Base-by-base conservation (phyloP, 202 grass and related monocot species). In the Eragrostis tef region DNA sequence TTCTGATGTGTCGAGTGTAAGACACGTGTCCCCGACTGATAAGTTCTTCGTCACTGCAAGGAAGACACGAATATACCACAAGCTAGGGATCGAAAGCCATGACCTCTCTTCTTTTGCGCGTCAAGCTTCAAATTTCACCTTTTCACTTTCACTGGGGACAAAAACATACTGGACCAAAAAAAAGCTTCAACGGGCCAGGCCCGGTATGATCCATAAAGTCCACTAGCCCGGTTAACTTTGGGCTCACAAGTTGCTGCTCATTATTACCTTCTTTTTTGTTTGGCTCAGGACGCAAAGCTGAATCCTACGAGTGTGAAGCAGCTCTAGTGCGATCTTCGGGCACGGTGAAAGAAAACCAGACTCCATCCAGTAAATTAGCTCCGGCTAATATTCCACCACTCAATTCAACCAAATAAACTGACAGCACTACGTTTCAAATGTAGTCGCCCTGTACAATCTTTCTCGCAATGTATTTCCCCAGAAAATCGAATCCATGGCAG, bases 391-490 rank as follows among this genome's bases (percentile, higher is more conserved):
- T 64, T 36, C 39, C 9, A 46, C 10, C 24, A 16, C 43, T 79
- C 34, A 11, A 13, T 41, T 70, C 16, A 73, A 31, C 44, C 9
- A 74, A 72, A 64, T 6, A 47, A 27, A 64, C 24, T 52, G 56
- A 6, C 44, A 82, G 11, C 41, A 64, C 3, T 11, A 16, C 17
- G 12, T 25, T 63, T 94, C 81, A 98, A 84, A 94, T 93, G 75
- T 94, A 93, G 79, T 94, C 90, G 58, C 86, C 82, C 75, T 93
- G 92, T 22, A 98, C 92, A 88, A 98, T 93, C 85, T 98, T 98
- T 51, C 80, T 85, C 9, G 86, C 71, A 46, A 98, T 86, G 69
- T 93, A 98, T 74, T 93, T 94, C 69, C 92, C 88, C 86, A 98
- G 68, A 48, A 89, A 98, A 91, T 88, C 84, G 27, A 98, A 98